These are phyloP conservation scores for Lactarius quietus DNA, from an alignment of 768 basidiomycete genomes.

Conservation along the genomic window DNA sequence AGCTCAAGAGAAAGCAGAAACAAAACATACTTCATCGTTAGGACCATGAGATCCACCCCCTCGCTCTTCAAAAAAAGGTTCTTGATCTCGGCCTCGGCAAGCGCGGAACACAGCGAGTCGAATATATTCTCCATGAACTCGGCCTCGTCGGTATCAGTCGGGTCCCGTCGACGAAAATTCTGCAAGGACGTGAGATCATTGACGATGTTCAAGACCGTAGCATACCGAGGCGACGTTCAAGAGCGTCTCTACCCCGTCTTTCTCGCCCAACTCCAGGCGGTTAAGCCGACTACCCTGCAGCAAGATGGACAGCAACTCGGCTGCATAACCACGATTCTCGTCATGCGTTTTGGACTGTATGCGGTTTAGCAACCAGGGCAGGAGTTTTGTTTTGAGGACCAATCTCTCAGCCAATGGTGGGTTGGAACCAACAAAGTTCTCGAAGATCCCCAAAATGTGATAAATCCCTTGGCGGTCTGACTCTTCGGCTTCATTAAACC, in stretches of 20 bases:
- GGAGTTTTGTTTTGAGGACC: constrained; percentile 67
- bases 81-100: constrained; percentile 79
- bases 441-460: constrained; percentile 91
- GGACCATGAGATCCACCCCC: constrained; percentile 95
- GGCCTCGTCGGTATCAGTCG: constrained; percentile 80
- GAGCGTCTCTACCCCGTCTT: constrained; percentile 73
- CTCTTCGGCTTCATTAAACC: constrained; percentile 90
- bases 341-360: constrained; percentile 71
- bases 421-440: constrained; percentile 86
- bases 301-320: constrained; percentile 89
- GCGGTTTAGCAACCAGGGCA: constrained; percentile 77
- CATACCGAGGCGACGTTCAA: constrained; percentile 81
- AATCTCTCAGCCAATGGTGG: constrained; percentile 69
- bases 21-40: constrained; percentile 85
- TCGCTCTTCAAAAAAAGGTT: constrained; percentile 81
- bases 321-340: constrained; percentile 90
- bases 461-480: constrained; percentile 90
- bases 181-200: constrained; percentile 34
- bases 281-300: constrained; percentile 72
- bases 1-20: neutral
- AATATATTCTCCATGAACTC: constrained; percentile 99
- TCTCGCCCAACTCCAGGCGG: constrained; percentile 61
- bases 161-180: constrained; percentile 88
- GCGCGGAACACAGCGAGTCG: constrained; percentile 80
- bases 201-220: constrained; percentile 7